phyloP scores from a whole-genome alignment of 768 basidiomycete genomes.

The Xerocomellus dryophilus region DNA sequence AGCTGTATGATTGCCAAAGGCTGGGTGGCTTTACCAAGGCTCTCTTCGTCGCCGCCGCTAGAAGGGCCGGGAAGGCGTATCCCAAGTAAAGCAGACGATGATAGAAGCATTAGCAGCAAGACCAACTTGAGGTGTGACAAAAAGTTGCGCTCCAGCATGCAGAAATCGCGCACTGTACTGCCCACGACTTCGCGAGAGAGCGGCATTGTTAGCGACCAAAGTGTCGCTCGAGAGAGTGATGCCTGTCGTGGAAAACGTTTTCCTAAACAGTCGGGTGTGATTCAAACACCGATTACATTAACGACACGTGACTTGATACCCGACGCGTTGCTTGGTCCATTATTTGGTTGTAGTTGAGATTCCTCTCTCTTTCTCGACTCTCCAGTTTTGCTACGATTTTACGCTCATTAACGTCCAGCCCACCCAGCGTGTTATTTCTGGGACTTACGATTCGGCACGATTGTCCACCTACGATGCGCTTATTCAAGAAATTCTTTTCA shows the following conservation, averaged over 20 bases:
- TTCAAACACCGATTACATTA: neutral
- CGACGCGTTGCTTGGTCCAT: conserved; percentile 31
- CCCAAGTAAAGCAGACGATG: conserved; percentile 60
- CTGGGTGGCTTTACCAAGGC: conserved; percentile 33
- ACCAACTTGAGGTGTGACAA: conserved; percentile 67
- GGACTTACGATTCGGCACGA: conserved; percentile 30
- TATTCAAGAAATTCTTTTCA: conserved; percentile 69
- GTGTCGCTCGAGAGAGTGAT: too few relatives aligned
- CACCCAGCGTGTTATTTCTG: conserved; percentile 18
- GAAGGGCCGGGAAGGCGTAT: conserved; percentile 51
- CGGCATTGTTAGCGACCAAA: neutral
- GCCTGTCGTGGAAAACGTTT: too few relatives aligned
- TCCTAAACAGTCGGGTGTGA: too few relatives aligned
- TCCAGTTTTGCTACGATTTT: conserved; percentile 14
- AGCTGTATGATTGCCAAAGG: conserved; percentile 55
- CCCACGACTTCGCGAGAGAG: conserved; percentile 45
- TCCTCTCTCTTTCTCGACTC: neutral
- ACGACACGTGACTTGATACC: conserved; percentile 15
- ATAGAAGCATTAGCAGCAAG: conserved; percentile 58
- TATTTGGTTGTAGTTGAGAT: conserved; percentile 45
- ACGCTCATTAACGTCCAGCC: conserved; percentile 29
- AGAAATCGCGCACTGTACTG: conserved; percentile 69
- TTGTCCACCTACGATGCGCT: conserved; percentile 48
- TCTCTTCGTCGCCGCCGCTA: conserved; percentile 17
- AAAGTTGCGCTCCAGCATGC: conserved; percentile 76